These are phyloP conservation scores for Purshia tridentata DNA, from an alignment of 306 rosid genomes.

Conservation along the genomic window DNA sequence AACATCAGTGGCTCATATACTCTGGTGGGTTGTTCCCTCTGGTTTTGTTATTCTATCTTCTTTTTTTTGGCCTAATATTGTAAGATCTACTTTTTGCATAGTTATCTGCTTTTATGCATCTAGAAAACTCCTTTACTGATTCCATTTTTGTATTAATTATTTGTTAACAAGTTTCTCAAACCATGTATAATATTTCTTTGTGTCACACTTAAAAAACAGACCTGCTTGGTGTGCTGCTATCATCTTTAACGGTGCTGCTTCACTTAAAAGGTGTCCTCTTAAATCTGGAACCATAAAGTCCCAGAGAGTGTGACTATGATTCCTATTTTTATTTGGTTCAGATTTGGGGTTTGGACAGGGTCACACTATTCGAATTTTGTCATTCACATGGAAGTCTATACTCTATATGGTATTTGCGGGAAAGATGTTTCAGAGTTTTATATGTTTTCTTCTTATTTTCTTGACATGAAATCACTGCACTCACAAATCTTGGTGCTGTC, in stretches of 20 bases:
- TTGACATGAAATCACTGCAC: background rate
- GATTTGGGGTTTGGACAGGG: background rate
- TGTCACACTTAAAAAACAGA: background rate
- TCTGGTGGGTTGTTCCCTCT: conserved; percentile 62
- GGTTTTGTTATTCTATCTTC: conserved; percentile 7
- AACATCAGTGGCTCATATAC: conserved; percentile 83
- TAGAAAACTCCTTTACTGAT: background rate
- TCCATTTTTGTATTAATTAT: background rate
- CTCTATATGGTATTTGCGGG: background rate
- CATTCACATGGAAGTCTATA: background rate
- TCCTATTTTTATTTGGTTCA: background rate
- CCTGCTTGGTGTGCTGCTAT: background rate
- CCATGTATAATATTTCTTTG: background rate
- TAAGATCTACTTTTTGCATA: conserved; percentile 10
- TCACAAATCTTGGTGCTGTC: background rate
- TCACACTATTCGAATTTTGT: background rate
- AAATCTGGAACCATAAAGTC: background rate
- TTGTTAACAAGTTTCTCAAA: background rate
- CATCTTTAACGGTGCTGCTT: background rate
- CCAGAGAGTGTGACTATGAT: background rate
- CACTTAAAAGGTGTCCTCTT: background rate
- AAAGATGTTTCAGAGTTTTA: background rate
- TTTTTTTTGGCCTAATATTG: background rate
- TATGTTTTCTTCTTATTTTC: background rate
- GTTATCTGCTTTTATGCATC: background rate